Evolutionary conservation across 192 early-diverging fungal species (phyloP), one percentile per base, ranked within the genome.

Genomic region (Oehlia diaphana): DNA sequence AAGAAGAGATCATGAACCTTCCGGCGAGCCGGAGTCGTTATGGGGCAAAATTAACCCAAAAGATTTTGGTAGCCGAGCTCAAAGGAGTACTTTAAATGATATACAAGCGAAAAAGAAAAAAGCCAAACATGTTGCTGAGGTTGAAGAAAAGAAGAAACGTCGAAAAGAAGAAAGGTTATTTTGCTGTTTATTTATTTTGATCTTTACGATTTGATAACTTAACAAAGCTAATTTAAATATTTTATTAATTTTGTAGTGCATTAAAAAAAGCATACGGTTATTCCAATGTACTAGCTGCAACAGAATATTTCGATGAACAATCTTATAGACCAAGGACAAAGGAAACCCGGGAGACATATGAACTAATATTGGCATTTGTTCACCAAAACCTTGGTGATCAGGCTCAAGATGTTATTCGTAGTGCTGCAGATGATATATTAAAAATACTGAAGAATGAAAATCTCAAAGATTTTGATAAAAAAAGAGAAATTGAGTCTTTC

Each of bases 11-110:
- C 90, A 96, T 78, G 96, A 99, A 80, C 96, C 96, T 21, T 95
- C 93, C 47, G 97, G 96, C n/a, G 97, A 99, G 80, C 91, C 95
- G 61, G 97, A 97, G 84, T 91, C 95, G 7, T 87, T 99, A 26
- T 93, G 90, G 86, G 97, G 97, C 39, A 88, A 91, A 50, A 92
- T 99, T 19, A 90, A 95, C 84, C 86, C 90, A 3, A 93, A 92
- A 79, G 88, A 93, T 42, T 95, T 99, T 87, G 98, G 98, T 73
- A 87, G 89, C 72, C 85, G 91, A 14, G 95, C 94, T 3, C 84
- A 89, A 14, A 88, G 92, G 77, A 92, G 92, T 49, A 83, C 88
- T 50, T 87, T 92, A 8, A 87, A 91, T 66, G 86, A 90, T 70
- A 86, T 92, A 19, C 89, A 92, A 74, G 86, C 84, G 28, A 91